These are phyloP conservation scores for Crucibulum parvulum DNA, from an alignment of 1,284 basidiomycete genomes.

Conservation along the genomic window DNA sequence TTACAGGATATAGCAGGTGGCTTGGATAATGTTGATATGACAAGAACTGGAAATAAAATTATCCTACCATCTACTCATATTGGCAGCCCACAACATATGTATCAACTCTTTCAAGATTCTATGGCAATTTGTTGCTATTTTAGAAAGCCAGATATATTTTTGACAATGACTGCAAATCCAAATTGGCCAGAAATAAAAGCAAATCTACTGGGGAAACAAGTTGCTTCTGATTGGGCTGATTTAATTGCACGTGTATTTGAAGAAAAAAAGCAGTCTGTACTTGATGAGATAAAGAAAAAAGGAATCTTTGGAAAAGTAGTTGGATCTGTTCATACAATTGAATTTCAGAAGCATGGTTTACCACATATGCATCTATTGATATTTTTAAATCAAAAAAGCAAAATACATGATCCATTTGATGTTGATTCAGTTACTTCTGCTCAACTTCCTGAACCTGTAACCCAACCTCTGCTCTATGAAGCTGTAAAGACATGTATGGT, in stretches of 20 bases:
- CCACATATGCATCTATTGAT: slow-evolving; percentile 54
- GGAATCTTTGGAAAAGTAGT: slow-evolving; percentile 16
- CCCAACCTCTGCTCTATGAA: slow-evolving; percentile 43
- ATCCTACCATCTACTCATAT: neutral
- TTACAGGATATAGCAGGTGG: neutral
- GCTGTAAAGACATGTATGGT: slow-evolving; percentile 43
- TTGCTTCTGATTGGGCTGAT: slow-evolving; percentile 8
- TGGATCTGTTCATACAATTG: slow-evolving; percentile 46
- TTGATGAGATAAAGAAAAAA: slow-evolving; percentile 15
- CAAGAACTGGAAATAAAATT: too few species aligned
- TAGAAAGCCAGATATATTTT: neutral
- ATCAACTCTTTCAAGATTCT: neutral
- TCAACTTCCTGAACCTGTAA: slow-evolving; percentile 42
- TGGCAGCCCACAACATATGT: neutral
- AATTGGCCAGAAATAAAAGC: neutral
- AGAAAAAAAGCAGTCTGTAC: slow-evolving; percentile 17
- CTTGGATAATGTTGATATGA: too few species aligned
- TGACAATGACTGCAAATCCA: slow-evolving; percentile 1
- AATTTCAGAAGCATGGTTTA: slow-evolving; percentile 56
- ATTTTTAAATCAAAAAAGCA: slow-evolving; percentile 34
- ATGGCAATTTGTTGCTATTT: neutral
- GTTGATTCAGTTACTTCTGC: slow-evolving; percentile 48
- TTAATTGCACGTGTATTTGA: slow-evolving; percentile 20
- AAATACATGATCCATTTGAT: slow-evolving; percentile 35
- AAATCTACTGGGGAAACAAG: neutral